Conservation (phyloP, 495 filamentous ascomycete species). For the Penicillium tannophilum region DNA sequence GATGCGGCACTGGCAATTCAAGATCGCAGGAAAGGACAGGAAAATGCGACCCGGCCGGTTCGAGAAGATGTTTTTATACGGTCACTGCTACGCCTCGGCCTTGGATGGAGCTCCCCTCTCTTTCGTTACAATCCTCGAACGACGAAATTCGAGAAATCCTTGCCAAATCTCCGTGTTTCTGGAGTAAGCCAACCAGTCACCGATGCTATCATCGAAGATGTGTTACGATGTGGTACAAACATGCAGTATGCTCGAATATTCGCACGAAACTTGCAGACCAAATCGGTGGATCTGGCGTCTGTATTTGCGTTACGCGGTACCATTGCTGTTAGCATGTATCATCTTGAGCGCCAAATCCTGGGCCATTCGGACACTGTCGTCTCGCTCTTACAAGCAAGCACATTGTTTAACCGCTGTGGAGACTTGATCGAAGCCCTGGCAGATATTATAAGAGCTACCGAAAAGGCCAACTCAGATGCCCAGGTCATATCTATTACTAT, state of each 20-base stretch:
- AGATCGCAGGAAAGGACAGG: conserved; percentile 6
- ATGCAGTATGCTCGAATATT: conserved; percentile 64
- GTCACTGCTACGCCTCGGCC: conserved; percentile 68
- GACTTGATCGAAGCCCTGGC: conserved; percentile 64
- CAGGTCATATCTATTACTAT: conserved; percentile 69
- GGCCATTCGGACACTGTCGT: conserved; percentile 24
- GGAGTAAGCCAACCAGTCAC: conserved; percentile 65
- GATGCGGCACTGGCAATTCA: conserved; percentile 62
- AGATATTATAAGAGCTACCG: conserved; percentile 57
- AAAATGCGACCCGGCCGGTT: conserved; percentile 26
- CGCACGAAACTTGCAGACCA: conserved; percentile 43
- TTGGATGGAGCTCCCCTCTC: conserved; percentile 80
- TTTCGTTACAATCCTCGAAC: conserved; percentile 67
- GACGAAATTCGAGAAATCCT: conserved; percentile 57
- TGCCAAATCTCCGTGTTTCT: conserved; percentile 61
- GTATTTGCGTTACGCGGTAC: conserved; percentile 42
- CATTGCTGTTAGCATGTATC: conserved; percentile 37
- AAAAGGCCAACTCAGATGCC: conserved; percentile 61
- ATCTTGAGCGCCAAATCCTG: conserved; percentile 40
- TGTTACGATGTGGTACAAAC: conserved; percentile 69
- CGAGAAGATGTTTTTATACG: conserved; percentile 54
- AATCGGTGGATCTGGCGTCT: conserved; percentile 32
- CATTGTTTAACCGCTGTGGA: conserved; percentile 62
- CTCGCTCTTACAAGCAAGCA: conserved; percentile 66
- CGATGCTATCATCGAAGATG: conserved; percentile 53